Evolutionary conservation across 306 rosid genomes (phyloP), one percentile per base, ranked within the genome.

Genomic region (Citrullus colocynthis): DNA sequence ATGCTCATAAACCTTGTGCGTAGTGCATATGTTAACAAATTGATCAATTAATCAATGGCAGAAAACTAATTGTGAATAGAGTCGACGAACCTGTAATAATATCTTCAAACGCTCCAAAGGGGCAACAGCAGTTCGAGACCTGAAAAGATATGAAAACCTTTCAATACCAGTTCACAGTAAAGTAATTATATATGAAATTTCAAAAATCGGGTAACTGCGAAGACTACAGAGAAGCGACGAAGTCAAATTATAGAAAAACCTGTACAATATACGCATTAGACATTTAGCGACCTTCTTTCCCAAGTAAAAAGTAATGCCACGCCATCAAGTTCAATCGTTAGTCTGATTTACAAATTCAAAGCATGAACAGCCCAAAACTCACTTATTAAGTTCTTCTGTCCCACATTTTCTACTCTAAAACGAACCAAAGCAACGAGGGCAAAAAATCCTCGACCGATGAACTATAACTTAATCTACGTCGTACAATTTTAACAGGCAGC

Each of bases 91-190:
- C 99, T 96, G 99, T 18, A 96, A 88, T 86, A 96, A 89, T 82
- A 96, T 96, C 85, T 96, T 96, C 90, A 96, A 74, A 57, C 99
- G 90, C 80, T 96, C 99, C 80, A 96, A 84, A 13, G 99, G 99
- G 79, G 99, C 99, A 84, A 96, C 99, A 24, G 98, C 99, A 2
- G 99, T 96, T 52, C 99, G 96, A 72, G 99, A 96, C 83, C 99
- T 96, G 93, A 83, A 28, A 12, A 42, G 66, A 34, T 82, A 71
- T 21, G 69, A 81, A 62, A 67, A 16, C 18, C 45, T 56, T 66
- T 62, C 41, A 63, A 81, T 60, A 45, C 9, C 15, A 20, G 16
- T 51, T 21, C 58, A 24, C 21, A 4, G 42, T 15, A 49, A 16
- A 49, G 9, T 15, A 72, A 12, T 21, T 10, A 45, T 11, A 45